phyloP scores from a whole-genome alignment of 257 asterid genomes.

The Penstemon newberryi region DNA sequence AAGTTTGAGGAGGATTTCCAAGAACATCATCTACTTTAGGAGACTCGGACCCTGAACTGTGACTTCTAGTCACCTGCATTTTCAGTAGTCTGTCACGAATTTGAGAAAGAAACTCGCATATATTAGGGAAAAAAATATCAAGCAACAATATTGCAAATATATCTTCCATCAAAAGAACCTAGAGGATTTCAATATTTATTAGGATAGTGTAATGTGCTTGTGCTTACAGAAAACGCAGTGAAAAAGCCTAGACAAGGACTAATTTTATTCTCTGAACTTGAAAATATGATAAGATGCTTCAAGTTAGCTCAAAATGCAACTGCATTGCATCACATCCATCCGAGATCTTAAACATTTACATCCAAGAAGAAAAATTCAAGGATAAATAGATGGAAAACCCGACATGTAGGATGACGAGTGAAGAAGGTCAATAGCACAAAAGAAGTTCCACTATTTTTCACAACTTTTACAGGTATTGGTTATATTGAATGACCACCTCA shows the following conservation, averaged over 20 bases:
- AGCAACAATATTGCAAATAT: neutral
- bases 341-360: neutral
- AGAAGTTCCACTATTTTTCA: slow-evolving; percentile 7
- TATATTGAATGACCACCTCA: neutral
- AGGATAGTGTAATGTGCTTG: neutral
- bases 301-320: neutral
- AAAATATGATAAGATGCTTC: too few relatives aligned
- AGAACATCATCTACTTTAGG: slow-evolving; percentile 39
- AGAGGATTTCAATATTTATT: neutral
- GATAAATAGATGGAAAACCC: slow-evolving; percentile 8
- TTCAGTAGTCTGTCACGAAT: slow-evolving; percentile 13
- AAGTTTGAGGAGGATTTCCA: slow-evolving; percentile 39
- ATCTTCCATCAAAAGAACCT: neutral
- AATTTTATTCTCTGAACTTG: neutral
- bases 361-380: slow-evolving; percentile 6
- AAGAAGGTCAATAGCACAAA: neutral
- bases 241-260: neutral
- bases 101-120: slow-evolving; percentile 18
- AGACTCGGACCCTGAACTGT: slow-evolving; percentile 42
- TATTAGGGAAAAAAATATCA: neutral
- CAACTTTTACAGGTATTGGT: neutral
- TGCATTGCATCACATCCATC: neutral
- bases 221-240: neutral
- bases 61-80: slow-evolving; percentile 56
- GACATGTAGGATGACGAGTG: slow-evolving; percentile 12